phyloP scores from a whole-genome alignment of 2,329 filamentous ascomycete species.

The Colletotrichum cuscutae region DNA sequence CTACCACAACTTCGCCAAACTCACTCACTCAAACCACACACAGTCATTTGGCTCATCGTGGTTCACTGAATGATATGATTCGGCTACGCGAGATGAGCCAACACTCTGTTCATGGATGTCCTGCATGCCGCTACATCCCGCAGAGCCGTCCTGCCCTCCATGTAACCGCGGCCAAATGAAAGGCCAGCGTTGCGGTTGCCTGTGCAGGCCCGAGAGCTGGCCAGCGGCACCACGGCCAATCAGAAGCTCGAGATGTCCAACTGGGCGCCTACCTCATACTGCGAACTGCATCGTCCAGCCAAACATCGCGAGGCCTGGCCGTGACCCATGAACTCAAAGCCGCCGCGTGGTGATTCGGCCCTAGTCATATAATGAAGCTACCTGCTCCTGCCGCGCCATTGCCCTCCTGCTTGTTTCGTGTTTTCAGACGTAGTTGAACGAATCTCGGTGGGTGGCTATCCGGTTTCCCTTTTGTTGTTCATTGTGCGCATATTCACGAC shows the following conservation, averaged over 20 bases:
- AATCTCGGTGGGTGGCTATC: conserved; percentile 21
- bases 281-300: conserved; percentile 33
- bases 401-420: conserved; percentile 28
- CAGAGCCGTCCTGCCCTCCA: conserved; percentile 8
- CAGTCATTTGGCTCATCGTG: neutral
- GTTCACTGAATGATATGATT: conserved; percentile 8
- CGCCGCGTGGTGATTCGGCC: conserved; percentile 16
- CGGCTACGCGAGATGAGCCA: conserved; percentile 11
- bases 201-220: conserved; percentile 33
- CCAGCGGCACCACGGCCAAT: conserved; percentile 35
- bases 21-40: neutral
- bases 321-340: conserved; percentile 27
- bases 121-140: conserved; percentile 7
- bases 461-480: conserved; percentile 23
- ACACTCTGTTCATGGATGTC: neutral
- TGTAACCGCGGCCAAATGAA: conserved; percentile 30
- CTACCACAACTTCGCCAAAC: neutral
- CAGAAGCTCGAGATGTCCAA: conserved; percentile 13
- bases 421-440: conserved; percentile 18
- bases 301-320: conserved; percentile 30
- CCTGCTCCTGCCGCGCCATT: conserved; percentile 25
- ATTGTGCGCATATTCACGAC: conserved; percentile 26
- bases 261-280: conserved; percentile 37
- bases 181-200: conserved; percentile 25
- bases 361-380: conserved; percentile 34